Conservation (phyloP, 164 flowering plant species). For the Tetracentron sinense region DNA sequence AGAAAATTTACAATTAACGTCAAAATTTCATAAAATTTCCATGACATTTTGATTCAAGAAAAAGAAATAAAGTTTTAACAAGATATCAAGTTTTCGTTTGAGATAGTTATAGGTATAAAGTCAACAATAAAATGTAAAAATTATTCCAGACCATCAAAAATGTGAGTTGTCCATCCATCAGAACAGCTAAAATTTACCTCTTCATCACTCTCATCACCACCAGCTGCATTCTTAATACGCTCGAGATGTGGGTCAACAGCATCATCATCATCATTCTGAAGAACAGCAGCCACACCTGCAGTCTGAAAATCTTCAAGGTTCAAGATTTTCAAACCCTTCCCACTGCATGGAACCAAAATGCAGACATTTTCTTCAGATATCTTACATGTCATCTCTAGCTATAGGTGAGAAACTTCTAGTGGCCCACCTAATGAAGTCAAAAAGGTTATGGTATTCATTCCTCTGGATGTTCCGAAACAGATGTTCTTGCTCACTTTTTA, state of each 20-base stretch:
- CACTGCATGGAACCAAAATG: conserved; percentile 36
- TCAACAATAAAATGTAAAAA: no score
- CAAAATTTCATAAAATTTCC: no score
- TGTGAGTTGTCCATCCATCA: no score
- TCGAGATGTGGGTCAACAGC: conserved; percentile 94
- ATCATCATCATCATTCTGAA: conserved; percentile 69
- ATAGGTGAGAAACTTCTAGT: not conserved
- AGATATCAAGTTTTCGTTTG: no score
- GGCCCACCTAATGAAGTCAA: conserved; percentile 73
- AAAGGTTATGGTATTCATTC: conserved; percentile 86
- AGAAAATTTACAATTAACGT: no score
- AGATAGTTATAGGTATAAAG: no score
- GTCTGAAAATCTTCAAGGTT: conserved; percentile 51
- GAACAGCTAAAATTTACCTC: conserved; percentile 44
- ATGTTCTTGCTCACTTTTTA: conserved; percentile 87
- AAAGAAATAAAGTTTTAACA: no score
- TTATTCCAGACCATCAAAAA: no score
- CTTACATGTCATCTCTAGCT: not conserved
- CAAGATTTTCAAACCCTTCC: conserved; percentile 85
- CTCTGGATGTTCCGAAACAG: conserved; percentile 92
- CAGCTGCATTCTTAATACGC: conserved; percentile 78
- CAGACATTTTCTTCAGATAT: not conserved
- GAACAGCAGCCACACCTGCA: conserved; percentile 63
- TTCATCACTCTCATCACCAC: conserved; percentile 92
- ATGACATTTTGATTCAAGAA: no score